Conservation (phyloP, 495 filamentous ascomycete species). For the Hyaloscypha finlandica region DNA sequence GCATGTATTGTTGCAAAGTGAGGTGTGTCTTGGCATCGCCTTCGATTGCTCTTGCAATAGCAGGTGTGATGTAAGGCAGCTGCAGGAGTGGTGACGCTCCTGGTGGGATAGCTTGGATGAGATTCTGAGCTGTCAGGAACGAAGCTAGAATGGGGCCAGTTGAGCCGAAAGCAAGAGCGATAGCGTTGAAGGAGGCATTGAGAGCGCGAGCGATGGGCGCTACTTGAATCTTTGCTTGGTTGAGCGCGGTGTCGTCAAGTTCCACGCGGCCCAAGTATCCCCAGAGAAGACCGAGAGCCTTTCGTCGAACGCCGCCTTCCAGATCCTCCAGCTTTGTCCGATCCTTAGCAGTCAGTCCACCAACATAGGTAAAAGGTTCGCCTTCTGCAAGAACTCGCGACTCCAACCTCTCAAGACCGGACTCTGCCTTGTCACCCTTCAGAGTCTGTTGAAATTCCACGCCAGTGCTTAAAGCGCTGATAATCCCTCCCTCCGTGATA, state of each 20-base stretch:
- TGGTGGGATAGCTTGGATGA: conserved; percentile 88
- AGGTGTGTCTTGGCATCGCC: conserved; percentile 73
- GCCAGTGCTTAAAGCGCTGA: conserved; percentile 78
- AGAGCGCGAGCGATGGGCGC: conserved; percentile 83
- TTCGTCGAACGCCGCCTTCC: conserved; percentile 72
- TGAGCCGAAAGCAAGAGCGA: conserved; percentile 84
- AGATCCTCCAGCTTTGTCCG: conserved; percentile 66
- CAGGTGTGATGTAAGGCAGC: conserved; percentile 82
- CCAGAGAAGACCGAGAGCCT: conserved; percentile 89
- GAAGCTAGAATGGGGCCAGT: conserved; percentile 77
- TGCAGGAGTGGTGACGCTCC: conserved; percentile 86
- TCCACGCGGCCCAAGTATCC: conserved; percentile 89
- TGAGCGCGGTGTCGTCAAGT: conserved; percentile 65
- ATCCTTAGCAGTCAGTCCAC: conserved; percentile 69
- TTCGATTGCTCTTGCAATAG: conserved; percentile 73
- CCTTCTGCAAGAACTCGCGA: conserved; percentile 68
- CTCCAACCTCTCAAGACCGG: conserved; percentile 78
- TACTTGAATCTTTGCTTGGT: conserved; percentile 75
- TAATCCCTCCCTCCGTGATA: conserved; percentile 75
- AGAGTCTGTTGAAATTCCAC: conserved; percentile 72
- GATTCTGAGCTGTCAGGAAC: conserved; percentile 77
- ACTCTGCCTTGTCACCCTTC: conserved; percentile 71
- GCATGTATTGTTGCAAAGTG: conserved; percentile 86
- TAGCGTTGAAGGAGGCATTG: conserved; percentile 82
- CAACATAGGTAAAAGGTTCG: conserved; percentile 45